Base-by-base conservation (phyloP, 2,329 filamentous ascomycete genomes). In the Erysiphe pulchra region DNA sequence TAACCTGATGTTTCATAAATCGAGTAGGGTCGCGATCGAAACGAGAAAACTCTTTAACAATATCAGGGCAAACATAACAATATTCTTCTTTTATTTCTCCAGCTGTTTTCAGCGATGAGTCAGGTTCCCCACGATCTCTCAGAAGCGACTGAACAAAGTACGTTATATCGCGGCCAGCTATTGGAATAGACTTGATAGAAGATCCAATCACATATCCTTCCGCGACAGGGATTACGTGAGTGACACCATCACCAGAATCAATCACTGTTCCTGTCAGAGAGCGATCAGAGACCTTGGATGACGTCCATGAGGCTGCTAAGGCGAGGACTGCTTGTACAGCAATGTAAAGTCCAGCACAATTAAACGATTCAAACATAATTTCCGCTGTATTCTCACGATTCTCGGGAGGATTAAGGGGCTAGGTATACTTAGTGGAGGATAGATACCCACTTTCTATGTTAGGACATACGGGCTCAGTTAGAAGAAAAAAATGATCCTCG, bases 341-440 rank as follows among this genome's bases (percentile, higher is more conserved):
- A 60, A 98, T 98, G 65, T 98, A 98, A 52, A 98, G 77, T 65
- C 90, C 90, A 48, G 90, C 87, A 62, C 90, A 95, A 67, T 98
- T 98, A 71, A 98, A 98, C 3, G 90, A 95, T 61, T 98, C 90
- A 66, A 98, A 98, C 75, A 98, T 94, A 64, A 98, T 98, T 62
- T 98, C 90, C 62, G 90, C 90, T 24, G 90, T 95, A 62, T 93
- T 94, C 65, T 98, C 90, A 59, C 90, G 85, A 65, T 98, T 95
- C 66, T 98, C 90, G 28, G 90, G 90, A 33, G 90, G 90, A 63
- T 98, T 98, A 59, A 98, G 71, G 52, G 90, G 90, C 82, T 93
- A 17, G 17, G 40, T 38, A 13, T 40, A 33, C 14, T 43, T 43
- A 43, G 41, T 33, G 17, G 10, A 31, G 20, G n/a, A 11, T 43